Evolutionary conservation across 2,329 filamentous ascomycete genomes (phyloP), one percentile per base, ranked within the genome.

Genomic region (Cladosporium cucumerinum): DNA sequence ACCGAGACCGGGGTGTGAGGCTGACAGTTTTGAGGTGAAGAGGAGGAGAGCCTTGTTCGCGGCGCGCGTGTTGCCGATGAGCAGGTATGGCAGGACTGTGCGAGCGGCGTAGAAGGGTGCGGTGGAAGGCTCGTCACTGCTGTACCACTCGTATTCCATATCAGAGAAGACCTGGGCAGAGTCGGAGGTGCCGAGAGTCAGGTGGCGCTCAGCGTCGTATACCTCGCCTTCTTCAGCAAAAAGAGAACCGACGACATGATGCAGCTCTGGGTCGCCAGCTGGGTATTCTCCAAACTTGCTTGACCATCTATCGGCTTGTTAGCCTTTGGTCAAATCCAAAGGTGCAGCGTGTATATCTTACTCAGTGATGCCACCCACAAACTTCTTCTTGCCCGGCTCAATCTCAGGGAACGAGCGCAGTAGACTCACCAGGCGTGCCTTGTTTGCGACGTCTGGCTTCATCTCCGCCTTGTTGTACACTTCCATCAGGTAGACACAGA

Each of bases 81-180:
- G 84, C 58, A 99, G 87, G 79, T 97, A 98, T 14, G 95, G 93
- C 48, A 99, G 86, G 51, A 98, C 86, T 30, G 90, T 93, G 70
- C 95, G 90, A 12, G 90, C 92, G 68, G 89, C 90, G 79, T 96
- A 99, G 63, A 92, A 82, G 4, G 92, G 89, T 1, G 95, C 95
- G 1, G 91, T 93, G 76, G 97, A 93, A 2, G 92, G 87, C 61
- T 94, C 91, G 78, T 96, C 92, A 73, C 93, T 87, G 67, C 86
- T 88, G 82, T 98, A 99, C 95, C 95, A 99, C 59, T 88, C 85
- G 77, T 96, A 98, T 78, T 98, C 92, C 79, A 98, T 85, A 71
- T 87, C 87, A 57, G 89, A 88, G 62, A 99, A 85, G 12, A 90
- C 84, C 70, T 92, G 88, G 43, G 93, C 86, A 0, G 93, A 97